Percentiles rank a stretch among this genome's conserved stretches.
phyloP scores from a whole-genome alignment of 352 stramenopile genomes.

The Phytophthora niederhauseri region DNA sequence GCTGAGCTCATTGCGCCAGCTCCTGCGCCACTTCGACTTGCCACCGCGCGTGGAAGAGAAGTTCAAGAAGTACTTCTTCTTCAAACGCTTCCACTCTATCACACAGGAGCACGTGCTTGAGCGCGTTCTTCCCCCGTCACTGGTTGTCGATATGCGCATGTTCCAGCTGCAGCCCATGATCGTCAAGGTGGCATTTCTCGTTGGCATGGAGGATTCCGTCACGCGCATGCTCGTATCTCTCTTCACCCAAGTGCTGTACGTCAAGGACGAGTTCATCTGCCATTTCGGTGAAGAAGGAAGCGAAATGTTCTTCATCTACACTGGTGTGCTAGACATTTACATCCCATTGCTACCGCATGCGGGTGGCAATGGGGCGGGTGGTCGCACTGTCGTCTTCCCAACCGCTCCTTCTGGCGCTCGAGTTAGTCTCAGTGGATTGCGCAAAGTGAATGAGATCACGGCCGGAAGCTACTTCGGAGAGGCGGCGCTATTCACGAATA shows the following conservation, averaged over 20 bases:
- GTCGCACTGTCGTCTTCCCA: conserved; percentile 4
- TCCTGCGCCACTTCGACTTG: conserved; percentile 59
- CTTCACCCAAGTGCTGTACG: conserved; percentile 61
- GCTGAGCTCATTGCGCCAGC: conserved; percentile 55
- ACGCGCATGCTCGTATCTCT: conserved; percentile 63
- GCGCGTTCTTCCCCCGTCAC: conserved; percentile 54
- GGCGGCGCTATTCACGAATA: conserved; percentile 60
- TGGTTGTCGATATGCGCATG: conserved; percentile 68
- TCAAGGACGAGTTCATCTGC: conserved; percentile 66
- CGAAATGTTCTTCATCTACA: conserved; percentile 79
- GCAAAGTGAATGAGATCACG: conserved; percentile 68
- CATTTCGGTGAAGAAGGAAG: conserved; percentile 59
- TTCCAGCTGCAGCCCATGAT: conserved; percentile 74
- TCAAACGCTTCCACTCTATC: conserved; percentile 73
- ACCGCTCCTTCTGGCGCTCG: conserved; percentile 8
- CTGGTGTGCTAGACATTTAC: conserved; percentile 60
- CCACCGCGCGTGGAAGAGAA: conserved; percentile 50
- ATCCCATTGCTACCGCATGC: conserved; percentile 30
- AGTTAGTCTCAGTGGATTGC: conserved; percentile 30
- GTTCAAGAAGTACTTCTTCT: conserved; percentile 73
- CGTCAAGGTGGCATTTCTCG: conserved; percentile 70
- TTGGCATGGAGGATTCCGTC: conserved; percentile 56
- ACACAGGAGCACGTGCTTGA: conserved; percentile 68
- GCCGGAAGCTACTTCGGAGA: conserved; percentile 68
- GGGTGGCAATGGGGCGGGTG: not conserved